These are phyloP conservation scores for Lomentospora prolificans DNA, from an alignment of 2,329 filamentous ascomycete genomes.

Conservation along the genomic window DNA sequence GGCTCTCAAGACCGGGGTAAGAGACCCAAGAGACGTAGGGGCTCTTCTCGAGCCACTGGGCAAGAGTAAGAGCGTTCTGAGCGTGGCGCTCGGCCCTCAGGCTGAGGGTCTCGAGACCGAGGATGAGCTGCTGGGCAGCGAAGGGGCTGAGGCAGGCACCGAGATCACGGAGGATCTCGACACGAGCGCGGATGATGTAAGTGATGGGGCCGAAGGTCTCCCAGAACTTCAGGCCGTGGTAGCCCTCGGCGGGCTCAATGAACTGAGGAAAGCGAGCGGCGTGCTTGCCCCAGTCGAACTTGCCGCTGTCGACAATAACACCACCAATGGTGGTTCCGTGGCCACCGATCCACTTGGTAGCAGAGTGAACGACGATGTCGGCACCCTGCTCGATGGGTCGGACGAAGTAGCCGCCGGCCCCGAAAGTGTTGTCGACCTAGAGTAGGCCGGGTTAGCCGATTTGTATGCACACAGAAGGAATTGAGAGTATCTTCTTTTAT, in stretches of 20 bases:
- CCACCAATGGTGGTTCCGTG: conserved; percentile 89
- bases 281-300: conserved; percentile 88
- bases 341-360: conserved; percentile 94
- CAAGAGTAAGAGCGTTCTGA: conserved; percentile 69
- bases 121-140: conserved; percentile 80
- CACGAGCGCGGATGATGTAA: conserved; percentile 76
- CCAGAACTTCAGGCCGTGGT: conserved; percentile 90
- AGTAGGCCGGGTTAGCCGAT: not conserved
- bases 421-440: conserved; percentile 88
- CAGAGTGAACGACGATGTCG: conserved; percentile 89
- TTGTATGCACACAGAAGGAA: not conserved
- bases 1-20: conserved; percentile 79
- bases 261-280: conserved; percentile 84
- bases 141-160: conserved; percentile 81
- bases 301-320: conserved; percentile 77
- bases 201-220: conserved; percentile 78
- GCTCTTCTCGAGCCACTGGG: conserved; percentile 74
- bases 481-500: too few species aligned
- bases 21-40: conserved; percentile 85
- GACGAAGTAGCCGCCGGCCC: conserved; percentile 80
- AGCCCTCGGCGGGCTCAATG: conserved; percentile 76
- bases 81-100: conserved; percentile 81
- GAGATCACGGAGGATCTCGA: conserved; percentile 83
- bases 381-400: conserved; percentile 83
- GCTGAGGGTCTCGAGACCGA: conserved; percentile 84